phyloP scores from a whole-genome alignment of 331 rosid species.

The Stylosanthes scabra region DNA sequence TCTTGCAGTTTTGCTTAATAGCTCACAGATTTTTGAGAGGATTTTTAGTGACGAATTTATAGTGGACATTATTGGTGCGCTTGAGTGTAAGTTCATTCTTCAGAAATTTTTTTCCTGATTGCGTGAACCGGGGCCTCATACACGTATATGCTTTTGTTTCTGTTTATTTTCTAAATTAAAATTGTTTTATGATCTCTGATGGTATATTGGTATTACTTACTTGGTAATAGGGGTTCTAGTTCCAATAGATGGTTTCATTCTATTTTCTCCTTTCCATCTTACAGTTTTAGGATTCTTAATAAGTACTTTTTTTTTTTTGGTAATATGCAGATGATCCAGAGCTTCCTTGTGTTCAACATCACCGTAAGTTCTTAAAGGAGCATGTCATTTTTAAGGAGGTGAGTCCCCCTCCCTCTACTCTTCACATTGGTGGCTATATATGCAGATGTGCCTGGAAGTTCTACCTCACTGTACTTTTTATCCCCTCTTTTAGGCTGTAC shows the following conservation, averaged over 20 bases:
- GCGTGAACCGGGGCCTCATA: not conserved
- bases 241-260: constrained; percentile 13
- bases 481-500: constrained; percentile 74
- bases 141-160: not conserved
- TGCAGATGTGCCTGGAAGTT: constrained; percentile 9
- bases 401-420: not conserved
- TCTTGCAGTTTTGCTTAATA: constrained; percentile 85
- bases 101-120: constrained; percentile 8
- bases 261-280: constrained; percentile 12
- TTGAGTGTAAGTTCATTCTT: constrained; percentile 80
- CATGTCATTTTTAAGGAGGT: constrained; percentile 98
- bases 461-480: not conserved
- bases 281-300: constrained; percentile 35
- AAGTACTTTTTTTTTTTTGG: constrained; percentile 1
- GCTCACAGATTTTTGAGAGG: constrained; percentile 84
- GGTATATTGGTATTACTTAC: constrained; percentile 11
- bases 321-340: constrained; percentile 88
- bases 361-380: constrained; percentile 86
- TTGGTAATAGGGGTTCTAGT: constrained; percentile 22
- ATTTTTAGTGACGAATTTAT: constrained; percentile 82
- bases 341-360: constrained; percentile 62
- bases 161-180: not conserved
- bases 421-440: constrained; percentile 27
- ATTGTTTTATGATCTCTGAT: constrained; percentile 1
- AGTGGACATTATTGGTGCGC: constrained; percentile 88